Percentiles rank a stretch among this genome's conserved stretches.
Conservation (phyloP, 1,139 yeast genomes). For the Sugiyamaella paludigena region DNA sequence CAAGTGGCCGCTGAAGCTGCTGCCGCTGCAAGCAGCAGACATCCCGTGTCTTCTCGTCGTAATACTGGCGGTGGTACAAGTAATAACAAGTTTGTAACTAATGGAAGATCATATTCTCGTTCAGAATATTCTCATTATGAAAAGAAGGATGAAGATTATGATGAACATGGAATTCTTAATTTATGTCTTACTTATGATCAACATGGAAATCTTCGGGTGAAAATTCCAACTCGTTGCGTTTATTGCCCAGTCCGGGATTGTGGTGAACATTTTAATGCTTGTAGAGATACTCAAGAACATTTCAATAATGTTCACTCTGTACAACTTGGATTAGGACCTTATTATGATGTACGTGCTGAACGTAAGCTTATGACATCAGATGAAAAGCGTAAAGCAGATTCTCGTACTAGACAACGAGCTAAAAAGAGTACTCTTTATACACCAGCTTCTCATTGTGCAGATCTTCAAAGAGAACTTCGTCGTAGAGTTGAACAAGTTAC, state of each 20-base stretch:
- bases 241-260: slow-evolving; percentile 9
- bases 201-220: slow-evolving; percentile 9
- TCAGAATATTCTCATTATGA: slow-evolving; percentile 8
- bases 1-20: no score
- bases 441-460: slow-evolving; percentile 7
- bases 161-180: slow-evolving; percentile 7
- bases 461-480: slow-evolving; percentile 7
- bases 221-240: slow-evolving; percentile 12
- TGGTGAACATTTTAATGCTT: slow-evolving; percentile 5
- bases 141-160: slow-evolving; percentile 4
- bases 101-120: slow-evolving; percentile 9
- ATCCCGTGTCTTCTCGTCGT: no score
- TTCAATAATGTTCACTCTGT: slow-evolving; percentile 5
- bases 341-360: slow-evolving; percentile 10
- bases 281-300: slow-evolving; percentile 5
- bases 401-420: slow-evolving; percentile 8
- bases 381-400: slow-evolving; percentile 10
- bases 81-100: slow-evolving; percentile 6
- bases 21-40: no score
- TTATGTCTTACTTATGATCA: slow-evolving; percentile 9
- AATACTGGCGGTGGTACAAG: background rate
- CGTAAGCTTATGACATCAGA: slow-evolving; percentile 7
- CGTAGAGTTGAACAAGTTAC: slow-evolving; percentile 6
- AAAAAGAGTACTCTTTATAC: slow-evolving; percentile 9
- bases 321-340: slow-evolving; percentile 7